Evolutionary conservation across 805 yeast species (phyloP).

Genomic region (Candida glaebosa): DNA sequence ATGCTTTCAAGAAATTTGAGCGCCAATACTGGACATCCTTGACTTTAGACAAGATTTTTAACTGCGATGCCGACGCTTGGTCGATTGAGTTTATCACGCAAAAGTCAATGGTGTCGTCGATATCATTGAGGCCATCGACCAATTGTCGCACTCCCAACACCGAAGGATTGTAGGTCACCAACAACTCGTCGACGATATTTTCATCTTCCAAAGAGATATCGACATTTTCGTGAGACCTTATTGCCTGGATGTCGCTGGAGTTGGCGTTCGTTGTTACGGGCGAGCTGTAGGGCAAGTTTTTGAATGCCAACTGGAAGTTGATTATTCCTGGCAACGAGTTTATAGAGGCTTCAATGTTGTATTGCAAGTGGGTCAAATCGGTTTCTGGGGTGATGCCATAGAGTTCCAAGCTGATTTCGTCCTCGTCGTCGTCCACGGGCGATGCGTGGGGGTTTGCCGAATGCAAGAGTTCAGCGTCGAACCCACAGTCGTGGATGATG

Average conservation of each 20-base stretch:
- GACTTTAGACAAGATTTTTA: conserved; percentile 61
- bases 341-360: conserved; percentile 39
- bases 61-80: conserved; percentile 56
- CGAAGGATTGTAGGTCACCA: conserved; percentile 47
- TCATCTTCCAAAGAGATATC: conserved; percentile 11
- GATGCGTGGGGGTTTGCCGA: not conserved
- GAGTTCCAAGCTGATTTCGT: conserved; percentile 27
- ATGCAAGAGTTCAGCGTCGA: conserved; percentile 18
- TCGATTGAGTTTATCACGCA: conserved; percentile 46
- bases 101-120: conserved; percentile 57
- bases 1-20: conserved; percentile 47
- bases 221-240: conserved; percentile 14
- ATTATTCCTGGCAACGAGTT: conserved; percentile 28
- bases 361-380: conserved; percentile 28
- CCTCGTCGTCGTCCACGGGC: conserved; percentile 18
- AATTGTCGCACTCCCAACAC: conserved; percentile 62
- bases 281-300: conserved; percentile 6
- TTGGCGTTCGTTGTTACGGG: conserved; percentile 13
- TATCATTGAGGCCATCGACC: conserved; percentile 39
- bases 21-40: conserved; percentile 77
- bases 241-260: conserved; percentile 13
- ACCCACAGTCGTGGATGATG: conserved; percentile 60
- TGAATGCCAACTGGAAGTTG: conserved; percentile 22
- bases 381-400: conserved; percentile 26
- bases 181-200: conserved; percentile 27